Evolutionary conservation across 148 eudicot genomes (phyloP).

Genomic region (Pharnaceum exiguum): DNA sequence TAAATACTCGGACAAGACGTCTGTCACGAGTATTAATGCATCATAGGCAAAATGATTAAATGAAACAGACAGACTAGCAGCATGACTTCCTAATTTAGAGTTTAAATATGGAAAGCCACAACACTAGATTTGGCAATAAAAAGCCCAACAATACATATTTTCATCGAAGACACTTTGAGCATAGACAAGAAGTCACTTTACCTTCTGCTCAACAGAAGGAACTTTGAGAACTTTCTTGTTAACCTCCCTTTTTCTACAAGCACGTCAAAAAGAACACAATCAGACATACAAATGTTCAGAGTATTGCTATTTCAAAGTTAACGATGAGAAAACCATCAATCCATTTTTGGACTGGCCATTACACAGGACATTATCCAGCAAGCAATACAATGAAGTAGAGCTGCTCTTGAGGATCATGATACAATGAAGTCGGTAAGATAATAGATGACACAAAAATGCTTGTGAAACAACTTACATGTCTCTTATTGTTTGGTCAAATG

Average conservation of each 20-base stretch:
- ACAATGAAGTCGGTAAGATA: background rate
- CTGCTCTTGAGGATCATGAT: background rate
- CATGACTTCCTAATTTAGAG: no score
- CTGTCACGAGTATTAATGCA: no score
- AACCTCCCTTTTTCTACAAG: conserved; percentile 93
- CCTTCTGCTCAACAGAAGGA: conserved; percentile 96
- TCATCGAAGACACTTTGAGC: background rate
- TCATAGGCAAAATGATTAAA: background rate
- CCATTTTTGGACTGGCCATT: no score
- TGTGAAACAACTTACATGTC: conserved; percentile 66
- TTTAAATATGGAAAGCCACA: background rate
- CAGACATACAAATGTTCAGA: background rate
- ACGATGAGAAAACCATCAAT: conserved; percentile 3
- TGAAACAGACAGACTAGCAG: background rate
- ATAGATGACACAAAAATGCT: background rate
- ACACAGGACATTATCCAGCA: no score
- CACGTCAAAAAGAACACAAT: conserved; percentile 6
- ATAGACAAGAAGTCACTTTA: conserved; percentile 12
- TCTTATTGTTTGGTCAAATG: conserved; percentile 88
- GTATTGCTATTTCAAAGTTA: background rate
- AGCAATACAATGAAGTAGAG: background rate
- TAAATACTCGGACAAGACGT: no score
- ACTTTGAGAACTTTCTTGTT: conserved; percentile 98
- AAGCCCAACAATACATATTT: background rate
- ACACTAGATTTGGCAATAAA: background rate